Base-by-base conservation (phyloP, 257 asterid species). In the Verbena officinalis region DNA sequence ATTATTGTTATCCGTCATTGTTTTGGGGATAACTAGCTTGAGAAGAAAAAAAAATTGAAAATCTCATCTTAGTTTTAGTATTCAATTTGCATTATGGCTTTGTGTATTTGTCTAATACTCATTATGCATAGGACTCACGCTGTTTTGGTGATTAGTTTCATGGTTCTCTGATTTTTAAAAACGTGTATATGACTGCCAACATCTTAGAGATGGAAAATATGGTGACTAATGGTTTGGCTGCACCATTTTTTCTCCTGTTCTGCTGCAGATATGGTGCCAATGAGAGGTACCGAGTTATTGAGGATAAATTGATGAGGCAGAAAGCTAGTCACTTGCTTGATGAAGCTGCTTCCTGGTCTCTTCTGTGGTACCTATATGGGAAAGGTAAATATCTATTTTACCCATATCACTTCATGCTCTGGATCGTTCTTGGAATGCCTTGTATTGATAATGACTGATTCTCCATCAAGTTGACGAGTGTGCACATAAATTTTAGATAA, bases 261-360 rank as follows among this genome's bases (percentile, higher is more conserved):
- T 66, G 68, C 62, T 84, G 80, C 75, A 94, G 99, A 79, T 81
- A 73, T 81, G 95, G 97, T 74, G 85, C 87, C 77, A 86, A 58
- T 76, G 97, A 76, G 80, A 83, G 95, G 74, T 88, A 88, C 65
- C 76, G 95, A 75, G 64, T 81, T 76, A 76, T 86, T 50, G 96
- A 94, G 84, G 96, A 94, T 80, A 94, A 75, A 74, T 64, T 94
- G 88, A 90, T 90, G 97, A 83, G 90, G 73, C 96, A 86, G 76
- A 94, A 83, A 73, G 93, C 96, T 66, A 74, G 76, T 44, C 74
- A 80, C 66, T 86, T 94, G 80, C 96, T 94, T 68, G 96, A 94
- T 19, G 99, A 94, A 80, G 99, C 96, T 75, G 99, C 99, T 51
- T 78, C 97, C 27, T 94, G 99, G 99, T 94, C 99, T 71, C 97